Conservation (phyloP, 768 basidiomycete genomes). For the Fomitopsis pulvina region DNA sequence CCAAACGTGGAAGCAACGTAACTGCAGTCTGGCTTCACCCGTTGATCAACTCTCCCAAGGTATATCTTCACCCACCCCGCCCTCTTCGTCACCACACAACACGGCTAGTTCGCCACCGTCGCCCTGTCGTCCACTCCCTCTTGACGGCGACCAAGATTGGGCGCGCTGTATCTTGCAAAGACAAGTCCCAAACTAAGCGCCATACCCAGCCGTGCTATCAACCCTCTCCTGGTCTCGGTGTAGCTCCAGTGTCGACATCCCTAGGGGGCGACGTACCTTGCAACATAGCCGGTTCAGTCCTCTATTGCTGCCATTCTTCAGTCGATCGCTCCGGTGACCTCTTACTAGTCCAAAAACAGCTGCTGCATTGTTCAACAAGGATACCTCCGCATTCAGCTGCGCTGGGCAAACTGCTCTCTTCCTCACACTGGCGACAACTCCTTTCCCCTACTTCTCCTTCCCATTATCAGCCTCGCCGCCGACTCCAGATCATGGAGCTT, state of each 20-base stretch:
- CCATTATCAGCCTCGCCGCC: neutral
- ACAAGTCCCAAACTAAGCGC: neutral
- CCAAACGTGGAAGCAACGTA: neutral
- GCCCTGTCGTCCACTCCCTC: neutral
- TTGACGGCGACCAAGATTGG: neutral
- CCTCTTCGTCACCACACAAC: neutral
- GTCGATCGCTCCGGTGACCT: neutral
- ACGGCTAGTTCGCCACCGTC: neutral
- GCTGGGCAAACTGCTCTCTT: conserved; percentile 7
- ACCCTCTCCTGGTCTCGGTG: neutral
- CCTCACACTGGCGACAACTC: conserved; percentile 1
- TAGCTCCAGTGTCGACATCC: neutral
- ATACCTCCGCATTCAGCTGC: conserved; percentile 7
- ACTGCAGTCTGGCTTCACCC: neutral
- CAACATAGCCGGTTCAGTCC: neutral
- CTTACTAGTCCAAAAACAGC: conserved; percentile 15
- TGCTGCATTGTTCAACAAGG: conserved; percentile 17
- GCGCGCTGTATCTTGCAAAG: neutral
- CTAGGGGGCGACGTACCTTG: neutral
- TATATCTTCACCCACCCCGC: neutral
- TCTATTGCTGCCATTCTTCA: neutral
- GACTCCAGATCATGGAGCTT: conserved; percentile 17
- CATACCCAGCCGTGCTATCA: neutral
- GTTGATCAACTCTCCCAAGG: neutral
- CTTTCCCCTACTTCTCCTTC: neutral